phyloP scores from a whole-genome alignment of 2,329 filamentous ascomycete species.

The Tolypocladium guangdongense region DNA sequence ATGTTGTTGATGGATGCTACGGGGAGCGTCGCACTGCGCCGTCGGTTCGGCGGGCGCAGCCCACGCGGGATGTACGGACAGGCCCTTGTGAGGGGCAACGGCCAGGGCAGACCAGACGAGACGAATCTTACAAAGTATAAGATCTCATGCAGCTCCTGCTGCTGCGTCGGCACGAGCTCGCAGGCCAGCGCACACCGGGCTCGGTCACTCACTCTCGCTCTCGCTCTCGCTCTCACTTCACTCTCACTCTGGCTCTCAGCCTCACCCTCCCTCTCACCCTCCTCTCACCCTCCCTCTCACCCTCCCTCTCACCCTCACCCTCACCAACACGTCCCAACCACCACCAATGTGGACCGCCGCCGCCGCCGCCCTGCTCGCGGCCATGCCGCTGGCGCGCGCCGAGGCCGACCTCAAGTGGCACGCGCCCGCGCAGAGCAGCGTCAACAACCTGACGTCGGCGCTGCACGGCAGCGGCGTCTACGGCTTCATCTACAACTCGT shows the following conservation, averaged over 20 bases:
- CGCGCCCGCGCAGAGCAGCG: slow-evolving; percentile 38
- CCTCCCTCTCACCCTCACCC: background rate
- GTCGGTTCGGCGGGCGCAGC: background rate
- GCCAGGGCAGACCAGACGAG: no score
- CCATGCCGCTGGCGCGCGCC: background rate
- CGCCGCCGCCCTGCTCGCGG: background rate
- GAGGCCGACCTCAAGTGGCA: slow-evolving; percentile 42
- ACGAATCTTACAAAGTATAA: no score
- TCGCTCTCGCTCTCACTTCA: no score
- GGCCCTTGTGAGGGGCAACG: background rate
- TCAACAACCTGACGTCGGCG: slow-evolving; percentile 51
- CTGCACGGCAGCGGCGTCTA: slow-evolving; percentile 52
- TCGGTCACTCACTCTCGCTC: no score
- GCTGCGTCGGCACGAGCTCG: background rate
- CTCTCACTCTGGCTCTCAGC: background rate
- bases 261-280: background rate
- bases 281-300: background rate
- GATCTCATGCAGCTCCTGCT: background rate
- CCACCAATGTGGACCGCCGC: no score
- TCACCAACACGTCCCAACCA: no score
- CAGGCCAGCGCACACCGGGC: background rate
- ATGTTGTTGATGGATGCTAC: no score
- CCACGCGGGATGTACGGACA: background rate
- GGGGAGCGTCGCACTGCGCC: background rate
- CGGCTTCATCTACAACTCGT: slow-evolving; percentile 65